Conservation (phyloP, 2,329 filamentous ascomycete species). For the Colletotrichum shisoi region DNA sequence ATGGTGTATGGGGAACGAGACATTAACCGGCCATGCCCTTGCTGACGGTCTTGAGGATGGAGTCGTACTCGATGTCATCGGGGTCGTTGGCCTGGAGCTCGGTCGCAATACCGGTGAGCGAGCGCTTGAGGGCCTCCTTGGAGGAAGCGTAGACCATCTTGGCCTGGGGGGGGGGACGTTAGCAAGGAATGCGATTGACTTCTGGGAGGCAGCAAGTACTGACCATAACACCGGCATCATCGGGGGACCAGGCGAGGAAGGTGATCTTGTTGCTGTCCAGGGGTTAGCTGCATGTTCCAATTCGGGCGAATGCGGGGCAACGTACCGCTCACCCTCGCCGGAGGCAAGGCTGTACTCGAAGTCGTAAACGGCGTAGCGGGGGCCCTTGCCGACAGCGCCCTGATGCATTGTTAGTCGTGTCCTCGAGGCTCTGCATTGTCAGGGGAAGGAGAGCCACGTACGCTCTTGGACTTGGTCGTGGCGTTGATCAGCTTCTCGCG, state of each 20-base stretch:
- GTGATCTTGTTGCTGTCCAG: constrained; percentile 74
- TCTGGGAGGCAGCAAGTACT: constrained; percentile 46
- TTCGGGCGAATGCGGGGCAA: constrained; percentile 35
- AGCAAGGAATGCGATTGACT: constrained; percentile 15
- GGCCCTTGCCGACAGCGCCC: constrained; percentile 70
- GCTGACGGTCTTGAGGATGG: constrained; percentile 72
- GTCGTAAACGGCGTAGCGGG: constrained; percentile 85
- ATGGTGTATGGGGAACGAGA: constrained; percentile 17
- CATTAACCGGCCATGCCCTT: constrained; percentile 64
- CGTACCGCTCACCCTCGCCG: constrained; percentile 76
- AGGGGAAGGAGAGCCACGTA: constrained; percentile 50
- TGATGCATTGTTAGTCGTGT: constrained; percentile 44
- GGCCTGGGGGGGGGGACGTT: constrained; percentile 63
- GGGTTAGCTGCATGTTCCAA: constrained; percentile 22
- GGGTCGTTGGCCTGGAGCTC: constrained; percentile 86
- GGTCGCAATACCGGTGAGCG: constrained; percentile 75
- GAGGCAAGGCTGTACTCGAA: constrained; percentile 77
- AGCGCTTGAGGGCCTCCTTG: constrained; percentile 84
- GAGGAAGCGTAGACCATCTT: constrained; percentile 93
- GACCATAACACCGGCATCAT: constrained; percentile 82
- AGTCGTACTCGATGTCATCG: constrained; percentile 81
- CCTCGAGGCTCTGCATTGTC: background rate
- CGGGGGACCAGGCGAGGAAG: constrained; percentile 81
- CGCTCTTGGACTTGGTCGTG: constrained; percentile 74
- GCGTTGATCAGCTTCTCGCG: constrained; percentile 78